Evolutionary conservation across 2,329 filamentous ascomycete genomes (phyloP).

Genomic region (Microsporum canis): DNA sequence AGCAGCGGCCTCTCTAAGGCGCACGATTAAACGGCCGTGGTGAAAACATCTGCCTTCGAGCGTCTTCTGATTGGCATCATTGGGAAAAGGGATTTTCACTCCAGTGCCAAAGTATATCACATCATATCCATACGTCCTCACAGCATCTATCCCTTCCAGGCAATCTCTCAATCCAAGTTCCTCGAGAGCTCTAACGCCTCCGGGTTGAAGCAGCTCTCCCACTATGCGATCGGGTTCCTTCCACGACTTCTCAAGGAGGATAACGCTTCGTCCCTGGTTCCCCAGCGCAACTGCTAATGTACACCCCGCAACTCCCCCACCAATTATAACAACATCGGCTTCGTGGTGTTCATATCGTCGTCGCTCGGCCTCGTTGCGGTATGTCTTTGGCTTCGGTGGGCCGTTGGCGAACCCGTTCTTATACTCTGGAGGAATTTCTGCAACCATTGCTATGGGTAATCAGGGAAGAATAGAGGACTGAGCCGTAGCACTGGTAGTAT

Average conservation of each 20-base stretch:
- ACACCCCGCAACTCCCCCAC: constrained; percentile 82
- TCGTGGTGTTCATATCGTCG: constrained; percentile 47
- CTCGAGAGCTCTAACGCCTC: constrained; percentile 69
- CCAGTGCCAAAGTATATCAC: constrained; percentile 68
- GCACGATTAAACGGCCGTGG: constrained; percentile 83
- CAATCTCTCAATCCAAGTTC: constrained; percentile 71
- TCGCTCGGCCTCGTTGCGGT: constrained; percentile 26
- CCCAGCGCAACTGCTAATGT: constrained; percentile 74
- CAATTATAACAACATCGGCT: constrained; percentile 79
- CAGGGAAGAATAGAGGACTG: constrained; percentile 46
- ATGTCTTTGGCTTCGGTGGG: background rate
- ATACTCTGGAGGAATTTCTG: constrained; percentile 18
- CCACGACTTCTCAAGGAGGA: constrained; percentile 78
- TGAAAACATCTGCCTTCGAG: constrained; percentile 77
- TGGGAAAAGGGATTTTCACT: constrained; percentile 69
- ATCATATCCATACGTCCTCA: constrained; percentile 74
- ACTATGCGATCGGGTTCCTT: constrained; percentile 93
- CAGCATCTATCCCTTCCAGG: constrained; percentile 77
- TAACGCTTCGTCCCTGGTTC: constrained; percentile 78
- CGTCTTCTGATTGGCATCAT: constrained; percentile 38
- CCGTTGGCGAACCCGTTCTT: constrained; percentile 42
- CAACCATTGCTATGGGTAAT: constrained; percentile 71
- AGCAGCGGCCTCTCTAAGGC: constrained; percentile 63
- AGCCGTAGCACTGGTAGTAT: background rate
- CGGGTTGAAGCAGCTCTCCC: constrained; percentile 87